phyloP scores from a whole-genome alignment of 106 monocot genomes.

The Amphibolis antarctica region DNA sequence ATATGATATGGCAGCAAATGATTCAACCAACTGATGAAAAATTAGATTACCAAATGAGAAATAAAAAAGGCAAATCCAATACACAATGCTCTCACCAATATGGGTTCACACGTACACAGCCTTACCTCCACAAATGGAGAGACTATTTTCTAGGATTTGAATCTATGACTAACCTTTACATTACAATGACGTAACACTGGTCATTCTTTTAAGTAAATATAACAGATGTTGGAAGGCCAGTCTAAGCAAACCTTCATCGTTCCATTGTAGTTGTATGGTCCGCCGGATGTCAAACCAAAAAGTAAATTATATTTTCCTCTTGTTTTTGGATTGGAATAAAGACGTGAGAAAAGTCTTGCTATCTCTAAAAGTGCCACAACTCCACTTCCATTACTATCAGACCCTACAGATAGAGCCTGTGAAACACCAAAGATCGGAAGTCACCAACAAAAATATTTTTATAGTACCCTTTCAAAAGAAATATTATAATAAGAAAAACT shows the following conservation, averaged over 20 bases:
- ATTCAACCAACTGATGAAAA: background rate
- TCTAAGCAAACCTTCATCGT: conserved; percentile 59
- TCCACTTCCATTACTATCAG: conserved; percentile 98
- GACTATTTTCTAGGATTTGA: too few relatives aligned
- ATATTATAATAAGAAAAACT: too few relatives aligned
- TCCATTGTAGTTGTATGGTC: conserved; percentile 98
- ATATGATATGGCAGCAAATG: background rate
- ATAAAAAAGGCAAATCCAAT: too few relatives aligned
- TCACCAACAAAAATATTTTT: too few relatives aligned
- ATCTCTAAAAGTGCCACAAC: conserved; percentile 88
- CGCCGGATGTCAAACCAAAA: conserved; percentile 99
- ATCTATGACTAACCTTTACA: too few relatives aligned
- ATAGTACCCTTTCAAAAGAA: too few relatives aligned
- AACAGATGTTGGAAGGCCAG: background rate
- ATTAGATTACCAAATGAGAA: background rate
- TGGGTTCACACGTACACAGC: too few relatives aligned
- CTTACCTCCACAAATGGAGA: too few relatives aligned
- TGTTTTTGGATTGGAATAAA: conserved; percentile 87
- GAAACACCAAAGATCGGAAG: conserved; percentile 7
- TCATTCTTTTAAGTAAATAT: too few relatives aligned
- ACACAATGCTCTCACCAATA: too few relatives aligned
- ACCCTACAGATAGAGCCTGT: conserved; percentile 77
- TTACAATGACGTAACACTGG: too few relatives aligned
- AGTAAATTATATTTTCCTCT: conserved; percentile 91
- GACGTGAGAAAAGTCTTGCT: conserved; percentile 79